Conservation (phyloP, 202 grass and related monocot genomes). For the Dendrocalamus latiflorus region DNA sequence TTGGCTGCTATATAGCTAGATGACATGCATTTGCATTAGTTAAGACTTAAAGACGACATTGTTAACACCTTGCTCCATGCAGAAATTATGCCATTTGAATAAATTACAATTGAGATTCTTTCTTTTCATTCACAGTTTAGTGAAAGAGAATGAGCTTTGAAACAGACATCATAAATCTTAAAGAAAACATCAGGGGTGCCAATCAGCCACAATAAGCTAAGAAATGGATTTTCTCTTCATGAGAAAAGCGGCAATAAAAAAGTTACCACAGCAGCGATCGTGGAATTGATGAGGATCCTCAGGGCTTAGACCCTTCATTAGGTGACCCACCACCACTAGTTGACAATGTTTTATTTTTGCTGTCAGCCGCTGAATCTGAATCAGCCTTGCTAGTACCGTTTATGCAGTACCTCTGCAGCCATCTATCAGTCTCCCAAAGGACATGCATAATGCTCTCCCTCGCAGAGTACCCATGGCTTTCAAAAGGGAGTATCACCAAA, state of each 20-base stretch:
- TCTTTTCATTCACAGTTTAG: neutral
- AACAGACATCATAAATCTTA: neutral
- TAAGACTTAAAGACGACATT: neutral
- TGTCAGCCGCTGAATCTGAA: conserved; percentile 36
- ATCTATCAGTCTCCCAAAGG: conserved; percentile 95
- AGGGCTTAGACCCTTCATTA: conserved; percentile 40
- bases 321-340: conserved; percentile 48
- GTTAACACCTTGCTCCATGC: neutral
- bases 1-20: neutral
- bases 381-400: conserved; percentile 40
- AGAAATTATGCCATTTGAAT: conserved; percentile 17
- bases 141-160: neutral
- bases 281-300: conserved; percentile 33
- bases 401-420: conserved; percentile 83
- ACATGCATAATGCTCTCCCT: conserved; percentile 99
- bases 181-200: neutral
- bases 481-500: conserved; percentile 93
- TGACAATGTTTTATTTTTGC: conserved; percentile 53
- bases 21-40: neutral
- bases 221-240: neutral
- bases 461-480: conserved; percentile 95
- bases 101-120: neutral
- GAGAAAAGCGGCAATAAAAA: conserved; percentile 24
- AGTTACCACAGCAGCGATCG: conserved; percentile 81
- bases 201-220: neutral